These are phyloP conservation scores for Melanopsichium pennsylvanicum DNA, from an alignment of 1,284 basidiomycete genomes.

Conservation along the genomic window DNA sequence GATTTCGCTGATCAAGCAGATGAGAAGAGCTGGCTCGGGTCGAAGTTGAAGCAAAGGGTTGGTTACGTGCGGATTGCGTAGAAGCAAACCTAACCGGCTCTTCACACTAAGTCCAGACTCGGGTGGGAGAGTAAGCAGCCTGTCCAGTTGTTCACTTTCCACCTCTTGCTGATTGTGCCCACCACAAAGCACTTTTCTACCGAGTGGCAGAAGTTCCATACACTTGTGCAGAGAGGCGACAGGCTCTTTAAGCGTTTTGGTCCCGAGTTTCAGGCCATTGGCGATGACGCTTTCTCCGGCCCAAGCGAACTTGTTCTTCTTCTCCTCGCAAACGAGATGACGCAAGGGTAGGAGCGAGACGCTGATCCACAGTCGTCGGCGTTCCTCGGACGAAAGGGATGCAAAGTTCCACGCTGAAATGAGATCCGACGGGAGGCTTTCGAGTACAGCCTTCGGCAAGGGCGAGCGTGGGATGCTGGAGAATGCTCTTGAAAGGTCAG, in stretches of 20 bases:
- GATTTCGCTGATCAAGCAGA: constrained; percentile 45
- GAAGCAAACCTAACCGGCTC: constrained; percentile 40
- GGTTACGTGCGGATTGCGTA: constrained; percentile 36
- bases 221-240: constrained; percentile 29
- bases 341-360: constrained; percentile 46
- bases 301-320: constrained; percentile 55
- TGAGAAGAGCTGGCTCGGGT: constrained; percentile 34
- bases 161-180: not conserved
- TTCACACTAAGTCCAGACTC: constrained; percentile 26
- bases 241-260: constrained; percentile 55
- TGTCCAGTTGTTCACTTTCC: constrained; percentile 14
- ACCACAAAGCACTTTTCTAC: constrained; percentile 21
- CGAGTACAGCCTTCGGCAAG: constrained; percentile 22
- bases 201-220: constrained; percentile 25
- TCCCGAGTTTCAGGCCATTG: constrained; percentile 61
- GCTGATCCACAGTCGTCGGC: constrained; percentile 48
- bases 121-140: constrained; percentile 20
- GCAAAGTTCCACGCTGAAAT: constrained; percentile 23
- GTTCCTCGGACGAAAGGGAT: constrained; percentile 23
- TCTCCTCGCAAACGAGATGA: constrained; percentile 43
- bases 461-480: constrained; percentile 19
- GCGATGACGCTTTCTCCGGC: constrained; percentile 51
- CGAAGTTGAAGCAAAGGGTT: constrained; percentile 29
- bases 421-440: constrained; percentile 24
- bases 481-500: constrained; percentile 24